Base-by-base conservation (phyloP, 805 yeast genomes). In the Saturnispora ahearnii region DNA sequence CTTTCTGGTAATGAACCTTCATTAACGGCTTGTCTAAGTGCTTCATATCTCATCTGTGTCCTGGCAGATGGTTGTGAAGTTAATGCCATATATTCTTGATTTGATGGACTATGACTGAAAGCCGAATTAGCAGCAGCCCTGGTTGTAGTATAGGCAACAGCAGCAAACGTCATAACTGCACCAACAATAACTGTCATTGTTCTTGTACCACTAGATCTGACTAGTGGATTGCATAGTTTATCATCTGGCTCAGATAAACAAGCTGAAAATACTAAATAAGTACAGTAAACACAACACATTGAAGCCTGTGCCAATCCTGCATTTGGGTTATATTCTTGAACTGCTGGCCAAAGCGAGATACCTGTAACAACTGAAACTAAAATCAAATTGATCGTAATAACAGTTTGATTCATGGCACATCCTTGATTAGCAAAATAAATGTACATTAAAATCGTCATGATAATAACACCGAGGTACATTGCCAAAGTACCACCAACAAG, bases 221-320 rank as follows among this genome's bases (percentile, higher is more conserved):
- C 81, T 53, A 93, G 72, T 11, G 99, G 99, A 63, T 93, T 93
- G 66, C 99, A 93, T 58, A 73, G 71, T 62, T 76, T 81, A 69
- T 91, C 98, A 67, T 93, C 99, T 0, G 99, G 99, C 66, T 91
- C 98, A 11, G 96, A 82, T 1, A 96, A 84, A 58, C 93, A 95
- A 0, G 98, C 99, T 52, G 93, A 82, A 72, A 93, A 78, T 2
- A 89, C 81, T 58, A 93, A 71, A 62, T 93, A 93, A 0, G 97
- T 85, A 66, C 98, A 88, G 67, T 93, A 93, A 22, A 89, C 76
- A 11, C 91, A 82, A 34, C 95, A 98, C 90, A 95, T 90, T 13
- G 96, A 89, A 10, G 96, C 77, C 70, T 93, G 99, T 3, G 99
- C 97, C 45, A 93, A 72, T 1, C 99, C 99, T 1, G 96, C 96